These are phyloP conservation scores for Adiantum capillusveneris DNA, from an alignment of 75 land plant genomes.

Conservation along the genomic window DNA sequence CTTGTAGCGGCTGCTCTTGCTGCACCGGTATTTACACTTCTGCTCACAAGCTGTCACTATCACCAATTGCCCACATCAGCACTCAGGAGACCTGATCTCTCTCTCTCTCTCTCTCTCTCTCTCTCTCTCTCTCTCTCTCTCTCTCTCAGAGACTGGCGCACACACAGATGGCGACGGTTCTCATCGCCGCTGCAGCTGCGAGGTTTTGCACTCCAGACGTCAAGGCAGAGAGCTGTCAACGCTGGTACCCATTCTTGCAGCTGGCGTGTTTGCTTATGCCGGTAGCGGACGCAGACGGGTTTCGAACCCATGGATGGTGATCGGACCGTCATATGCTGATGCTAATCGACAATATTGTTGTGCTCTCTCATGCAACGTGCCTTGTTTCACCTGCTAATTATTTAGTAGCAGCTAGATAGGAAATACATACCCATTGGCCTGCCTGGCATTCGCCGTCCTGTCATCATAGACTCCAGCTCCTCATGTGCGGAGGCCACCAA, in stretches of 20 bases:
- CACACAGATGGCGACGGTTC: no score
- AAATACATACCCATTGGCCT: background rate
- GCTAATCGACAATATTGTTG: background rate
- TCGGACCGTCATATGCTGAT: background rate
- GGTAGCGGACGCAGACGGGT: background rate
- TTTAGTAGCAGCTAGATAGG: background rate
- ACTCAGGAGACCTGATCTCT: no score
- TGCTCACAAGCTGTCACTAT: constrained; percentile 23
- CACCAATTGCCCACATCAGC: background rate
- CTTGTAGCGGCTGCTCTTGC: constrained; percentile 7
- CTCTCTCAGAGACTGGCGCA: no score
- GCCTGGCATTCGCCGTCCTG: no score
- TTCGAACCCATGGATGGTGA: background rate
- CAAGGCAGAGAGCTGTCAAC: no score
- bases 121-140: no score
- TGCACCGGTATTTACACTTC: constrained; percentile 25
- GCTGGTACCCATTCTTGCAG: no score
- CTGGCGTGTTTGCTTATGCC: background rate
- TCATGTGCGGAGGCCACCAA: background rate
- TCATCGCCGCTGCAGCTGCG: no score
- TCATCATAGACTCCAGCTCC: background rate
- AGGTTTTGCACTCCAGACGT: no score
- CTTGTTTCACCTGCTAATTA: no score
- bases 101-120: no score
- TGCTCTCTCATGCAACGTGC: no score